A percentile compares a stretch with the other conserved stretches of the same genome.
Evolutionary conservation across 108 stramenopile species (phyloP).

Genomic region (Thalassiosira profunda): DNA sequence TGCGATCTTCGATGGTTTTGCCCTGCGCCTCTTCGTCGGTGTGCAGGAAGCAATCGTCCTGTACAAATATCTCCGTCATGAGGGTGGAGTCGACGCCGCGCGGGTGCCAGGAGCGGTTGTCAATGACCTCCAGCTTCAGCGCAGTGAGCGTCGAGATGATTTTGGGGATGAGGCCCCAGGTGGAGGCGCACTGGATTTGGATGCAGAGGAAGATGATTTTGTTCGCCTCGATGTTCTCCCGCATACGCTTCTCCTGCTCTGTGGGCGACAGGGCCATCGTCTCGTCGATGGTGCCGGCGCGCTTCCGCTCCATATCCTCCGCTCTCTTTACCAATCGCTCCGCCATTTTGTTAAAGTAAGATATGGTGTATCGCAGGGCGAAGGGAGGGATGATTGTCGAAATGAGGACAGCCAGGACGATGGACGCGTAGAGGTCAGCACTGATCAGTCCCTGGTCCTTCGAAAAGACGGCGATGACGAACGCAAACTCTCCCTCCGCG

Average conservation of each 20-base stretch:
- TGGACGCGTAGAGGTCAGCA: conserved; percentile 67
- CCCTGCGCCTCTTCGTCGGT: conserved; percentile 7
- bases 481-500: conserved; percentile 84
- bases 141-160: conserved; percentile 58
- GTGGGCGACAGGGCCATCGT: conserved; percentile 45
- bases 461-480: conserved; percentile 82
- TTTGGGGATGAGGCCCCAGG: conserved; percentile 71
- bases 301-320: conserved; percentile 22
- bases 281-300: conserved; percentile 8
- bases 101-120: conserved; percentile 81
- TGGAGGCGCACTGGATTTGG: conserved; percentile 70
- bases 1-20: conserved; percentile 54
- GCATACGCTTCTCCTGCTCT: conserved; percentile 43
- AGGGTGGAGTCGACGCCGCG: conserved; percentile 73
- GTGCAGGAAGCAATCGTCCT: conserved; percentile 38
- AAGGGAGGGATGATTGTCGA: conserved; percentile 84
- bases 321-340: conserved; percentile 39
- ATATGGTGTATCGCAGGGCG: conserved; percentile 72
- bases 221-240: conserved; percentile 35
- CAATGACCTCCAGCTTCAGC: conserved; percentile 72
- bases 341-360: conserved; percentile 69
- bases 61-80: conserved; percentile 77
- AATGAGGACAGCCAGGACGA: conserved; percentile 74
- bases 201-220: conserved; percentile 73
- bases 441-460: conserved; percentile 56